phyloP scores from a whole-genome alignment of 1,284 basidiomycete species.

The Schizophyllum commune region DNA sequence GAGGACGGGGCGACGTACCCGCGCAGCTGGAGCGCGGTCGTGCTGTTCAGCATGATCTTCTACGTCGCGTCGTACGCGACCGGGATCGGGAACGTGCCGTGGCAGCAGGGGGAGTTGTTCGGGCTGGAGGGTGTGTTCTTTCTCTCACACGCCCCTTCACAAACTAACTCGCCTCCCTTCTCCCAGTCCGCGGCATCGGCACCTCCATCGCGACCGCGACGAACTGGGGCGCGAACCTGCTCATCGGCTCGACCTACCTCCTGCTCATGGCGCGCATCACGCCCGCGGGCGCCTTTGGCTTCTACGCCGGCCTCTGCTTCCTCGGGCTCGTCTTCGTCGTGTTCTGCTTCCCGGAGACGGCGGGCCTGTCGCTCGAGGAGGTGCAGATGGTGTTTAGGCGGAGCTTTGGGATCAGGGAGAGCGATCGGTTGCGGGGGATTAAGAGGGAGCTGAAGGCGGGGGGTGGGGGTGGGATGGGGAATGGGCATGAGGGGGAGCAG shows the following conservation, averaged over 20 bases:
- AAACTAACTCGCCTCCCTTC: background rate
- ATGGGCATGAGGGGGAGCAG: background rate
- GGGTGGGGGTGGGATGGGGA: conserved; percentile 12
- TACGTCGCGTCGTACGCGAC: conserved; percentile 81
- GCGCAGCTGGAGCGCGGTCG: conserved; percentile 55
- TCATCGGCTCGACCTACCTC: conserved; percentile 75
- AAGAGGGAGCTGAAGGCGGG: conserved; percentile 21
- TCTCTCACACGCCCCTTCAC: background rate
- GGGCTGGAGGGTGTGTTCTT: conserved; percentile 49
- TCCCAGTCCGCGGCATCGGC: conserved; percentile 68
- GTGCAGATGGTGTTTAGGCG: conserved; percentile 52
- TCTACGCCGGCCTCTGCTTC: conserved; percentile 72
- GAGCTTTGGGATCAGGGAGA: conserved; percentile 53
- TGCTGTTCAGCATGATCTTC: conserved; percentile 74
- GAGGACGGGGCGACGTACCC: conserved; percentile 60
- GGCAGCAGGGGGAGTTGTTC: conserved; percentile 86
- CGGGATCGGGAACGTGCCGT: conserved; percentile 72
- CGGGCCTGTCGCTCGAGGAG: conserved; percentile 71
- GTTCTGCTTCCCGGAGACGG: conserved; percentile 72
- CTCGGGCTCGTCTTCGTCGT: conserved; percentile 66
- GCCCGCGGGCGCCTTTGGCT: conserved; percentile 72
- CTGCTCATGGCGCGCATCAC: conserved; percentile 72
- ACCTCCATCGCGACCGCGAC: conserved; percentile 74
- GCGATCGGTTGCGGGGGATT: conserved; percentile 35
- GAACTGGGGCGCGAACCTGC: conserved; percentile 76